Percentiles rank a stretch among this genome's conserved stretches.
Conservation (phyloP, 2,329 filamentous ascomycete genomes). For the Aureobasidium sp. region DNA sequence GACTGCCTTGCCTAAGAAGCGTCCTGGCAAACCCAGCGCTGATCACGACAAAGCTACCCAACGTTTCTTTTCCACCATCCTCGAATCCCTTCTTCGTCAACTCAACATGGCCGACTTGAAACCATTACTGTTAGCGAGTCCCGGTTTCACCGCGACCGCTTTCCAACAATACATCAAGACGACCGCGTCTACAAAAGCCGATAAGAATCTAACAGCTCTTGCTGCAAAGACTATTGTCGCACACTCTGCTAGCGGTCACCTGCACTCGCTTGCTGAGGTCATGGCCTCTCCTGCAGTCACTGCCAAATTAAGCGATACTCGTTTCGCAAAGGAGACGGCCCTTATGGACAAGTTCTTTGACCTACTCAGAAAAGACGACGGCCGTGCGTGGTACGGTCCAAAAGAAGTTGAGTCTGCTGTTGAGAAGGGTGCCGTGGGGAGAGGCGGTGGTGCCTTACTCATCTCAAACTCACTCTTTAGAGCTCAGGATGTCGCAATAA, state of each 20-base stretch:
- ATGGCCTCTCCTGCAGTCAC: conserved; percentile 73
- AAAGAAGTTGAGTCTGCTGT: conserved; percentile 75
- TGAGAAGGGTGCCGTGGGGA: conserved; percentile 77
- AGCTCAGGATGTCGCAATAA: conserved; percentile 65
- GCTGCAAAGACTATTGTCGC: conserved; percentile 61
- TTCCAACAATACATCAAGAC: conserved; percentile 68
- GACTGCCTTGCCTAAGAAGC: conserved; percentile 58
- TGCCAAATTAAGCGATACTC: conserved; percentile 71
- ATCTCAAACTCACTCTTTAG: conserved; percentile 85
- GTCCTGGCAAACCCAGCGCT: conserved; percentile 45
- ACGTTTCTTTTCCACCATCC: conserved; percentile 69
- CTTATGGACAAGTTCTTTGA: conserved; percentile 79
- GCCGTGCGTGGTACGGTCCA: conserved; percentile 82
- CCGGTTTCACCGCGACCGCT: conserved; percentile 74
- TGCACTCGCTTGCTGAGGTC: conserved; percentile 82
- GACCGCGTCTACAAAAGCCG: conserved; percentile 55
- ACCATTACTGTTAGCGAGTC: conserved; percentile 76
- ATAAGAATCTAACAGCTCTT: conserved; percentile 60
- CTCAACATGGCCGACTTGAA: conserved; percentile 64
- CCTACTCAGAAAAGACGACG: conserved; percentile 73
- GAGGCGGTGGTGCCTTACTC: conserved; percentile 74
- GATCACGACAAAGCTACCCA: conserved; percentile 52
- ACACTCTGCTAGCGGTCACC: conserved; percentile 75
- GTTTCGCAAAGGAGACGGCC: conserved; percentile 74
- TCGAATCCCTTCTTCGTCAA: conserved; percentile 67